Conservation (phyloP, 208 protist species). For the Jaenimonas drosophilae region DNA sequence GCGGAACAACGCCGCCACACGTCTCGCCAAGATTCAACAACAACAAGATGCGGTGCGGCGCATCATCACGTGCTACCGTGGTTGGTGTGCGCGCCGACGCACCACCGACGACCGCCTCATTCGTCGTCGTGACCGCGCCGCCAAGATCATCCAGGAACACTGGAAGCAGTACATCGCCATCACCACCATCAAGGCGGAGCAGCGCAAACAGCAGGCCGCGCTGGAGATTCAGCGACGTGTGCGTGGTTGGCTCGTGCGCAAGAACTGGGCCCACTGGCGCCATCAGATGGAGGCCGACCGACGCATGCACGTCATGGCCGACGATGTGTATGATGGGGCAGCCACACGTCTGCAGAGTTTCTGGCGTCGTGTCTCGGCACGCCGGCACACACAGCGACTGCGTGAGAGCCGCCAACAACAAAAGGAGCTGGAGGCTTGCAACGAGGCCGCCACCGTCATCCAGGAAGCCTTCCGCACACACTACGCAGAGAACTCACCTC, state of each 20-base stretch:
- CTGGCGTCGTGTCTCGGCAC: conserved; percentile 42
- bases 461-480: conserved; percentile 34
- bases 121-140: too few relatives aligned
- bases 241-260: conserved; percentile 58
- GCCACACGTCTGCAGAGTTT: conserved; percentile 64
- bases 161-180: conserved; percentile 31
- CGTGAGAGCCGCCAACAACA: conserved; percentile 7
- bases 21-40: not conserved
- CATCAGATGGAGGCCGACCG: conserved; percentile 13
- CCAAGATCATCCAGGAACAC: conserved; percentile 37
- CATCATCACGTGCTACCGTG: too few relatives aligned
- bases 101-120: too few relatives aligned
- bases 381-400: conserved; percentile 6
- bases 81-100: too few relatives aligned
- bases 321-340: conserved; percentile 40
- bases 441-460: conserved; percentile 61
- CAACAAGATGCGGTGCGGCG: too few relatives aligned
- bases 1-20: not conserved
- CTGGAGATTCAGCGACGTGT: conserved; percentile 52
- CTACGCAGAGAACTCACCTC: not conserved
- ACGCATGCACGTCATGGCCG: conserved; percentile 19
- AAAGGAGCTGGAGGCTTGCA: conserved; percentile 11
- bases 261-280: conserved; percentile 30
- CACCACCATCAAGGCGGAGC: conserved; percentile 12
- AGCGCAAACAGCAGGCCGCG: conserved; percentile 28